These are phyloP conservation scores for Yamadazyma epiphylla DNA, from an alignment of 1,139 yeast species.

Conservation along the genomic window DNA sequence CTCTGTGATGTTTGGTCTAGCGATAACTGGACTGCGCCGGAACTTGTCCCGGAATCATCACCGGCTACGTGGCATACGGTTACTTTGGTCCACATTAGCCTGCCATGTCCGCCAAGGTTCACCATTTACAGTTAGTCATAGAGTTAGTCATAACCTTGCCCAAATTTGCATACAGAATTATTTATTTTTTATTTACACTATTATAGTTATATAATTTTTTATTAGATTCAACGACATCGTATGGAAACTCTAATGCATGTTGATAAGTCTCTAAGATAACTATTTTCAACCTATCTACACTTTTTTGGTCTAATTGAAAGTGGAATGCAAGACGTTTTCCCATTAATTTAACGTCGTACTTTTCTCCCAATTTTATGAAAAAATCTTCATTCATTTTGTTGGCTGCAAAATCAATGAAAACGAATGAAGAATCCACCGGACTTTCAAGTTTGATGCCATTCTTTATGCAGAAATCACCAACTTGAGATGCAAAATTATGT, in stretches of 20 bases:
- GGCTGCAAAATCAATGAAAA: slow-evolving; percentile 34
- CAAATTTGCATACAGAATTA: too few species aligned
- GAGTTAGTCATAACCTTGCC: too few species aligned
- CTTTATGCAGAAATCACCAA: slow-evolving; percentile 40
- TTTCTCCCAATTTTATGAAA: slow-evolving; percentile 21
- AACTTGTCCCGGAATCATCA: too few species aligned
- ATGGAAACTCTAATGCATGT: slow-evolving; percentile 26
- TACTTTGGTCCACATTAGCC: too few species aligned
- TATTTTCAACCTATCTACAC: slow-evolving; percentile 26
- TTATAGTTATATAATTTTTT: slow-evolving; percentile 12
- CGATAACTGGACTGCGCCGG: too few species aligned
- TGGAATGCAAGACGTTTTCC: slow-evolving; percentile 37
- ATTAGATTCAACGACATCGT: slow-evolving; percentile 10
- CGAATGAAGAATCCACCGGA: slow-evolving; percentile 42
- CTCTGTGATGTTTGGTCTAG: too few species aligned
- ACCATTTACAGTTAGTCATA: too few species aligned
- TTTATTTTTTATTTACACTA: slow-evolving; percentile 4
- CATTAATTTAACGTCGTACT: slow-evolving; percentile 25
- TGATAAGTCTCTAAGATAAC: slow-evolving; percentile 27
- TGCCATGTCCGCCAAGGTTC: too few species aligned
- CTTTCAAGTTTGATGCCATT: slow-evolving; percentile 30
- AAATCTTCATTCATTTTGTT: slow-evolving; percentile 28
- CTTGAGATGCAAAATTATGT: slow-evolving; percentile 50
- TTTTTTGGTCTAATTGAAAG: slow-evolving; percentile 33
- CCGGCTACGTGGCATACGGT: too few species aligned